Evolutionary conservation across 2,329 filamentous ascomycete genomes (phyloP), one percentile per base, ranked within the genome.

Genomic region (Talaromyces sp.): DNA sequence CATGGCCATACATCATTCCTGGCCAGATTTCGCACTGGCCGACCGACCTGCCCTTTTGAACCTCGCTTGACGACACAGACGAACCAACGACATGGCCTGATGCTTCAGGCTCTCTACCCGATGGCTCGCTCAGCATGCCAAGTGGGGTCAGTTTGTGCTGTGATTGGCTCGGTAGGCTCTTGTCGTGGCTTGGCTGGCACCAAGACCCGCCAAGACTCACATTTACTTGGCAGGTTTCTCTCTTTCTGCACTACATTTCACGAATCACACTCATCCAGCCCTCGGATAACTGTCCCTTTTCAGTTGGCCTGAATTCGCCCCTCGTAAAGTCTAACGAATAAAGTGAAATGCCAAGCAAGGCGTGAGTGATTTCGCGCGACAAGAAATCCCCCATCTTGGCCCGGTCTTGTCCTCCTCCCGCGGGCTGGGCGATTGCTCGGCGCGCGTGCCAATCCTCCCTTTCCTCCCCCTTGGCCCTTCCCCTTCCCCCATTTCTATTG

Each of bases 391-490:
- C 52, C 63, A 72, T 75, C 76, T 76, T 74, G 74, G 73, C 73
- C 73, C 71, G 52, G 52, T 56, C 52, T 56, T 56, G 52, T 72
- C 74, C 72, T 70, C 58, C 49, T 68, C 71, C 74, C 73, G 73
- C 74, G 54, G 65, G 74, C 75, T 77, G 71, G 75, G 75, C 75
- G 73, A 71, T 72, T 69, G 67, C 72, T 75, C 72, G 73, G 73
- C 71, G 72, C 71, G 72, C 67, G 65, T 69, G 66, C 66, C 66
- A 69, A 66, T 52, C 67, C 65, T 66, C n/a, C 52, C 67, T 64
- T 63, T 62, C 66, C 64, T 67, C 61, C 65, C 68, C 57, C 47
- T 62, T 62, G 56, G 65, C 33, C 39, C 24, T 43, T 56, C 49
- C 59, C 47, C 22, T 45, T 50, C 59, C 56, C 60, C 37, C 60